Evolutionary conservation across 768 basidiomycete genomes (phyloP).

Genomic region (Boletus tomentosulus): DNA sequence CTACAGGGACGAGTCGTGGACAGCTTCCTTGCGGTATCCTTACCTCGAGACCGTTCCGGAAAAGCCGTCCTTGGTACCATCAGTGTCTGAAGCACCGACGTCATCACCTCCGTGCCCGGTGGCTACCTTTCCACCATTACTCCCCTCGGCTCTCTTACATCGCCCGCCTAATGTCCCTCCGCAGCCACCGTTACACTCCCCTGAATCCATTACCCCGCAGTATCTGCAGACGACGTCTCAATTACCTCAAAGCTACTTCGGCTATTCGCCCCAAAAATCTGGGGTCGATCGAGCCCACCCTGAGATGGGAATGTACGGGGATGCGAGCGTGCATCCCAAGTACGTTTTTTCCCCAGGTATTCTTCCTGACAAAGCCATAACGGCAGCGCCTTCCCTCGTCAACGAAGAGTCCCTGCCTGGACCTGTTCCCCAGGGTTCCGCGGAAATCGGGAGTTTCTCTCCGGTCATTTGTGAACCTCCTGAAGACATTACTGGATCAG

Average conservation of each 20-base stretch:
- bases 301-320: conserved; percentile 8
- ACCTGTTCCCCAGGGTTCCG: conserved; percentile 14
- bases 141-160: conserved; percentile 7
- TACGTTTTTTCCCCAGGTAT: conserved; percentile 14
- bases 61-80: conserved; percentile 18
- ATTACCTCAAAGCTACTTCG: conserved; percentile 27
- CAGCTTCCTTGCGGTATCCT: conserved; percentile 12
- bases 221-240: conserved; percentile 19
- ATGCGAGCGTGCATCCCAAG: conserved; percentile 16
- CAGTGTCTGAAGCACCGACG: conserved; percentile 16
- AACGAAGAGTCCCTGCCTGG: conserved; percentile 10
- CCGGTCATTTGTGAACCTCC: conserved; percentile 29
- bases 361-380: conserved; percentile 11
- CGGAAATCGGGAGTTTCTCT: conserved; percentile 24
- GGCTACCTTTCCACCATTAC: conserved; percentile 18
- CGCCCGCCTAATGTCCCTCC: conserved; percentile 13
- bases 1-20: conserved; percentile 10
- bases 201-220: conserved; percentile 21
- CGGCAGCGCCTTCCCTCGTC: conserved; percentile 14
- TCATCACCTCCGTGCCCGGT: conserved; percentile 20
- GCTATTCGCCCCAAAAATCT: conserved; percentile 20
- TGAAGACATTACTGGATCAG: conserved; percentile 23
- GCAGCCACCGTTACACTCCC: conserved; percentile 14
- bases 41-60: conserved; percentile 19
- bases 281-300: conserved; percentile 27